Evolutionary conservation across 2,329 filamentous ascomycete genomes (phyloP), one percentile per base, ranked within the genome.

Genomic region (Ceratocystis cubensis): DNA sequence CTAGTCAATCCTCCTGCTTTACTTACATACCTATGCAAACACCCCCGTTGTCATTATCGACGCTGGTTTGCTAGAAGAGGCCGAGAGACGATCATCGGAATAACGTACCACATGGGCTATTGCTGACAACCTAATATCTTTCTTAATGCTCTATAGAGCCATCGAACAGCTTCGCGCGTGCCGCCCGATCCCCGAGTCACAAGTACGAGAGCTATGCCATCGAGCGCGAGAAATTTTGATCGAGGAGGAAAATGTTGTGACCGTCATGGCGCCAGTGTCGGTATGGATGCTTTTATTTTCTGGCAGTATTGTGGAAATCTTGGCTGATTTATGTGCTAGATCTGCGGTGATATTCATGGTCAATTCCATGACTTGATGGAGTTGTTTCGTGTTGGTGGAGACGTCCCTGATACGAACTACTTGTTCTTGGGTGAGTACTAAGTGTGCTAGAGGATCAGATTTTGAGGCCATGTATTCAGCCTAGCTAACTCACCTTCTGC

Each of bases 341-440:
- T 96, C 82, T 96, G 93, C 74, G 93, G 93, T 72, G 93, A 96
- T 74, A 96, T 97, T 67, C 93, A 97, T 74, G 92, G 92, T 71
- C 92, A 96, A 75, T 96, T 96, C 74, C 92, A 96, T 73, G 92
- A 96, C 74, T 78, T 96, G 72, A 96, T 96, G 93, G 93, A 96
- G 76, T 84, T 96, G 5, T 96, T 96, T 75, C 85, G 91, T 65
- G 92, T 96, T 3, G 92, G 92, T 69, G 92, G 92, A 70, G 91
- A 96, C 75, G 90, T 95, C 3, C 92, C 92, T 50, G 93, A 96
- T 73, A 96, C 92, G 41, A 96, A 96, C 74, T 96, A 96, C 76
- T 84, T 96, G 2, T 96, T 96, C 78, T 96, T 96, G 91, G 92
- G 88, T 89, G 80, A 13, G 48, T 15, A 13, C 33, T 1, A 50